A percentile compares a stretch with the other conserved stretches of the same genome.
phyloP scores from a whole-genome alignment of 768 basidiomycete genomes.

The Russula ochroleuca region DNA sequence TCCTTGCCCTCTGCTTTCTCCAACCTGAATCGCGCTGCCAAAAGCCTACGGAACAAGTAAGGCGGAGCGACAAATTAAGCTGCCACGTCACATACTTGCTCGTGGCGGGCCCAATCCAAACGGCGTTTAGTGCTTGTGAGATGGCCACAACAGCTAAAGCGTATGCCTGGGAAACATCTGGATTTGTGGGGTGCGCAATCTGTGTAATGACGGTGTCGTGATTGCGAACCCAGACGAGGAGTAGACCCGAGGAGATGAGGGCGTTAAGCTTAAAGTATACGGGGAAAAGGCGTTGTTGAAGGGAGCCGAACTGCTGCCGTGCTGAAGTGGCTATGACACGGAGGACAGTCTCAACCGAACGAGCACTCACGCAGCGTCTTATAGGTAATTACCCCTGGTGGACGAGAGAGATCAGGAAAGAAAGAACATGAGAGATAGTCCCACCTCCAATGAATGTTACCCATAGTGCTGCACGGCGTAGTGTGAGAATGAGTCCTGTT shows the following conservation, averaged over 20 bases:
- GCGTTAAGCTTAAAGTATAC: constrained; percentile 66
- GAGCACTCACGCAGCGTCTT: constrained; percentile 50
- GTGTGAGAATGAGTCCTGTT: not conserved
- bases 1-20: constrained; percentile 71
- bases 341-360: not conserved
- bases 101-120: constrained; percentile 67
- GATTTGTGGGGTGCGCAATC: constrained; percentile 43
- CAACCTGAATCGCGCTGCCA: constrained; percentile 66
- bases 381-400: constrained; percentile 55
- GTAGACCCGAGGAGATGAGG: constrained; percentile 47
- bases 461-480: constrained; percentile 44
- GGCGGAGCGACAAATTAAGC: not conserved
- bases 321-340: constrained; percentile 37
- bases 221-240: constrained; percentile 53
- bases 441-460: constrained; percentile 62
- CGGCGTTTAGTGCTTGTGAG: constrained; percentile 56
- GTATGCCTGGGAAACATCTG: constrained; percentile 65
- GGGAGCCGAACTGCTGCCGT: constrained; percentile 63
- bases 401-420: constrained; percentile 21
- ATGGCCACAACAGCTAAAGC: constrained; percentile 45
- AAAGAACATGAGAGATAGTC: constrained; percentile 1
- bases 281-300: constrained; percentile 74
- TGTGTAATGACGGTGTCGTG: constrained; percentile 54
- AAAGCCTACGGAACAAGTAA: constrained; percentile 45
- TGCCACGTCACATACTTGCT: constrained; percentile 47